A percentile compares a stretch with the other conserved stretches of the same genome.
These are phyloP conservation scores for Solanum paucissectum DNA, from an alignment of 257 asterid genomes.

Conservation along the genomic window DNA sequence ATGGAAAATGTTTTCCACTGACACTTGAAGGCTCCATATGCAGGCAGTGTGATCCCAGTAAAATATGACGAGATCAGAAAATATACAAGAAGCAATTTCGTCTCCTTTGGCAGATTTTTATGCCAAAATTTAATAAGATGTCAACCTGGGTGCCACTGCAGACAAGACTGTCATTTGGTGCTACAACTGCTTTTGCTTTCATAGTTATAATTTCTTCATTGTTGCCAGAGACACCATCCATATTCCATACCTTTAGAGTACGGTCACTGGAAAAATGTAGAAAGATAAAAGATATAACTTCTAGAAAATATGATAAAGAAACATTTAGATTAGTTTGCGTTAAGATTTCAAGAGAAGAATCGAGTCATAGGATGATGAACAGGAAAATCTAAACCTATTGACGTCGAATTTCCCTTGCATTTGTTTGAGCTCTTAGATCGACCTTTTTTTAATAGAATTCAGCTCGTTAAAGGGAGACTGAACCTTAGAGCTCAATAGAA, in stretches of 20 bases:
- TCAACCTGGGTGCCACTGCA: conserved; percentile 95
- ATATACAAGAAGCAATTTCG: neutral
- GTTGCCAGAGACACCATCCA: conserved; percentile 45
- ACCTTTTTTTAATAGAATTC: no score
- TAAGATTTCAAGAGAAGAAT: neutral
- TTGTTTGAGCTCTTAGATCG: no score
- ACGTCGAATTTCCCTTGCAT: no score
- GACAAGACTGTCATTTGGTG: conserved; percentile 89
- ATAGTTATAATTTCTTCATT: conserved; percentile 35
- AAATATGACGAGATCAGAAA: conserved; percentile 5
- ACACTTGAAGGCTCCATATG: conserved; percentile 89
- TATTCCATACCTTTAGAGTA: conserved; percentile 82
- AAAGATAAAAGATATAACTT: neutral
- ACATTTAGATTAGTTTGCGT: neutral
- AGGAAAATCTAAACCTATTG: no score
- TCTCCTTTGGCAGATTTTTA: neutral
- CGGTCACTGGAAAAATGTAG: conserved; percentile 51
- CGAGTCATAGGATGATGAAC: neutral
- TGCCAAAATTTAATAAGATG: neutral
- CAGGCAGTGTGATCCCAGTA: conserved; percentile 90
- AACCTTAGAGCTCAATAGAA: no score
- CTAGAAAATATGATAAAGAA: neutral
- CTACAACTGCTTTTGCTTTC: conserved; percentile 82
- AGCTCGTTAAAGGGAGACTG: no score
- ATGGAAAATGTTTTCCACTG: conserved; percentile 9